Conservation (phyloP, 345 rosid genomes). For the Dipteronia sinensis region DNA sequence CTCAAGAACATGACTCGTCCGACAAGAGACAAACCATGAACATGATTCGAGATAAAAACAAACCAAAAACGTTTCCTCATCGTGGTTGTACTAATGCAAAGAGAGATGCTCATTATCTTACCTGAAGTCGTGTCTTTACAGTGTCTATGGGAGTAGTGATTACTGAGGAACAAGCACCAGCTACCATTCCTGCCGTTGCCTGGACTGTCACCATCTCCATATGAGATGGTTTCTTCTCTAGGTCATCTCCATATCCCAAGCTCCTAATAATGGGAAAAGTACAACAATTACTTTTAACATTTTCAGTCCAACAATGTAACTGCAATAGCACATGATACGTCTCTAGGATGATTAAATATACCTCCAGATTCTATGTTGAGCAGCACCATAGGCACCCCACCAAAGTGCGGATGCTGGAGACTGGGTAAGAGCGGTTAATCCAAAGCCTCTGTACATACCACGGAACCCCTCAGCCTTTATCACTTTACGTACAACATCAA, state of each 20-base stretch:
- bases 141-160: conserved; percentile 70
- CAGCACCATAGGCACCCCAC: conserved; percentile 68
- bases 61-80: not conserved
- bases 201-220: conserved; percentile 57
- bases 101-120: conserved; percentile 12
- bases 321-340: not conserved
- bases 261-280: conserved; percentile 36
- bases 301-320: not conserved
- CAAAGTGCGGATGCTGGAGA: conserved; percentile 69
- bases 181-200: conserved; percentile 58
- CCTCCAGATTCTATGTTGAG: conserved; percentile 68
- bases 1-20: too few relatives aligned
- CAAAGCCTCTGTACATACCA: conserved; percentile 69
- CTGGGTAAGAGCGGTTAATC: conserved; percentile 51
- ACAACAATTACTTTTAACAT: not conserved
- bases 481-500: conserved; percentile 50
- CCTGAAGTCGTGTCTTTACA: conserved; percentile 70
- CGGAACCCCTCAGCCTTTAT: conserved; percentile 52
- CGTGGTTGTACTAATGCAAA: not conserved
- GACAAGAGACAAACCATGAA: not conserved
- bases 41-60: not conserved
- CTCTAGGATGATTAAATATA: conserved; percentile 6
- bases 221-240: conserved; percentile 58
- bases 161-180: conserved; percentile 63
- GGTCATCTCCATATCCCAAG: conserved; percentile 48